Percentiles rank a stretch among this genome's conserved stretches.
phyloP scores from a whole-genome alignment of 1,284 basidiomycete genomes.

The Gymnopus androsaceus region DNA sequence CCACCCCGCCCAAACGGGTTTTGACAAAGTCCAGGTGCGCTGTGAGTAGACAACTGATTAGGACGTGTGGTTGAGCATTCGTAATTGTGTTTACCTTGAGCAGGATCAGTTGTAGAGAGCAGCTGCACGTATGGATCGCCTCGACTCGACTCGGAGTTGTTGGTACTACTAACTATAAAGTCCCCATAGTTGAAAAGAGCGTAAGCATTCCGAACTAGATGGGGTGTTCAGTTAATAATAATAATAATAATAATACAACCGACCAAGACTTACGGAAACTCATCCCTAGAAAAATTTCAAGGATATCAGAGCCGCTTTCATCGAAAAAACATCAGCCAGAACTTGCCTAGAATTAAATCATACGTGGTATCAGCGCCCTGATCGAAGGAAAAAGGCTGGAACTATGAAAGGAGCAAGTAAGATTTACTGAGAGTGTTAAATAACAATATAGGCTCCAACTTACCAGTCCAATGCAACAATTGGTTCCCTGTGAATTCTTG shows the following conservation, averaged over 20 bases:
- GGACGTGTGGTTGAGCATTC: not conserved
- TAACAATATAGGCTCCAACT: slow-evolving; percentile 24
- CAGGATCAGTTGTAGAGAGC: slow-evolving; percentile 49
- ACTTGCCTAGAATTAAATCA: slow-evolving; percentile 45
- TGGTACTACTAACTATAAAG: slow-evolving; percentile 50
- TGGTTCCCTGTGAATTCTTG: slow-evolving; percentile 34
- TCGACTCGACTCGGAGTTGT: slow-evolving; percentile 30
- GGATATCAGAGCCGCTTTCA: no score
- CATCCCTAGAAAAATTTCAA: no score
- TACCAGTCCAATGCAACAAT: slow-evolving; percentile 52
- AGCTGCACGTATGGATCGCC: slow-evolving; percentile 61
- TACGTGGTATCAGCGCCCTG: slow-evolving; percentile 36
- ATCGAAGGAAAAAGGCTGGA: slow-evolving; percentile 49
- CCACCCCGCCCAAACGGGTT: slow-evolving; percentile 49
- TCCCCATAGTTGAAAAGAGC: slow-evolving; percentile 62
- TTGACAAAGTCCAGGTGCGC: slow-evolving; percentile 56
- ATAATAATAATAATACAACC: slow-evolving; percentile 11
- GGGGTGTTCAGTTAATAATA: not conserved
- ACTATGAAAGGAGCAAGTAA: slow-evolving; percentile 31
- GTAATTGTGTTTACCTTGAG: slow-evolving; percentile 31
- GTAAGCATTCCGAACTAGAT: slow-evolving; percentile 56
- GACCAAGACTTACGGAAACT: slow-evolving; percentile 46
- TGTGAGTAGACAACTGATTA: slow-evolving; percentile 12
- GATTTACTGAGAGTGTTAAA: not conserved
- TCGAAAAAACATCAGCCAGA: no score